Evolutionary conservation across 192 early-diverging fungal genomes (phyloP).

Genomic region (Mortierella alpina): DNA sequence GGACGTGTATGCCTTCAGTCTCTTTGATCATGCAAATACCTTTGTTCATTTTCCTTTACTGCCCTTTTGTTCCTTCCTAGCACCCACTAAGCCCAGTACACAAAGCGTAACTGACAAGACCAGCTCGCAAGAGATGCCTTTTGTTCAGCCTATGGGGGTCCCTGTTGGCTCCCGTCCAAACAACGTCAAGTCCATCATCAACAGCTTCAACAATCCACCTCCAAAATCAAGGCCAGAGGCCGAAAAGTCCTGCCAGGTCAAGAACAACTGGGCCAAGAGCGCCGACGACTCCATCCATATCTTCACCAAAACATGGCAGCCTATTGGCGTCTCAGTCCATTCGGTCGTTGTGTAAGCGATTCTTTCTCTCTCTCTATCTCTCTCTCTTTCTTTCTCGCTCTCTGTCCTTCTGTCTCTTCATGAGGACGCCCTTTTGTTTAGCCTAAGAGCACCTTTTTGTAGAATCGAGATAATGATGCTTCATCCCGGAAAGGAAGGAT

Average conservation of each 20-base stretch:
- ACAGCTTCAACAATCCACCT: background rate
- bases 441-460: too few relatives aligned
- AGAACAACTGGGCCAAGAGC: slow-evolving; percentile 36
- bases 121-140: slow-evolving; percentile 17
- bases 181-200: background rate
- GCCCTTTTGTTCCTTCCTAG: background rate
- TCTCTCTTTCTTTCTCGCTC: background rate
- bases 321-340: slow-evolving; percentile 1
- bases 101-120: too few relatives aligned
- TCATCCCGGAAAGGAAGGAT: too few relatives aligned
- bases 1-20: background rate
- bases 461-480: too few relatives aligned
- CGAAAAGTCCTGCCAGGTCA: slow-evolving; percentile 21
- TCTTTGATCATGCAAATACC: background rate
- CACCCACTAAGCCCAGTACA: background rate
- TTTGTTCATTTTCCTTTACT: too few relatives aligned
- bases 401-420: background rate
- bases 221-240: slow-evolving; percentile 4
- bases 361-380: background rate
- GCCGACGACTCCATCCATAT: slow-evolving; percentile 21
- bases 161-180: background rate
- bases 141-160: slow-evolving; percentile 37
- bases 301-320: slow-evolving; percentile 47
- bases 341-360: slow-evolving; percentile 32
- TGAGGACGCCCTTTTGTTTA: too few relatives aligned